Percentiles rank a stretch among this genome's conserved stretches.
Conservation (phyloP, 805 yeast species). For the Saccharomycopsis guyanensis region DNA sequence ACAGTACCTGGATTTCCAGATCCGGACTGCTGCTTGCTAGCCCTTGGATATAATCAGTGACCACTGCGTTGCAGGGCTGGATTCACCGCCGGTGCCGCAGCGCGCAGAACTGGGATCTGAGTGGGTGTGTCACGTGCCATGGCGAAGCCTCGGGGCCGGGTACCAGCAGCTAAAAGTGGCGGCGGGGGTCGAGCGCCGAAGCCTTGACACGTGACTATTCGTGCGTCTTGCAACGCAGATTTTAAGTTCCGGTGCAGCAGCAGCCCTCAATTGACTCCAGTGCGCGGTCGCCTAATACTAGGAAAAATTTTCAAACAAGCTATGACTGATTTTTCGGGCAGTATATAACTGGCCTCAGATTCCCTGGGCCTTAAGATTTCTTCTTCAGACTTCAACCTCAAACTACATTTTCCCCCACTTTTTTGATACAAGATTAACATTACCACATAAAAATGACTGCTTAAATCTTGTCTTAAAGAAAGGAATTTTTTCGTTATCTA, state of each 20-base stretch:
- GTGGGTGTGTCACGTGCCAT: not conserved
- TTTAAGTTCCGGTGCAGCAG: no score
- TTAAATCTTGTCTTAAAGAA: constrained; percentile 20
- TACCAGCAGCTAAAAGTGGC: no score
- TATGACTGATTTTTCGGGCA: not conserved
- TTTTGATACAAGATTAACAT: not conserved
- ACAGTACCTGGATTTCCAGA: not conserved
- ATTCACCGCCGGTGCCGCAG: not conserved
- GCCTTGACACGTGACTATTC: not conserved
- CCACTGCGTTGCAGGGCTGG: not conserved
- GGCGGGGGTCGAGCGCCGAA: no score
- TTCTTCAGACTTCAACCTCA: constrained; percentile 2
- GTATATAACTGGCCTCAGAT: not conserved
- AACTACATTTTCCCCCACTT: not conserved
- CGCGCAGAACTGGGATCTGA: not conserved
- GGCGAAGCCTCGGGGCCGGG: not conserved
- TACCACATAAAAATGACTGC: constrained; percentile 18
- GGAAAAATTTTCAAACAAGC: not conserved
- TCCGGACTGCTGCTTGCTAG: not conserved
- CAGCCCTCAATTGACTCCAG: no score
- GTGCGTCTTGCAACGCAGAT: not conserved
- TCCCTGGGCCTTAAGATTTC: not conserved
- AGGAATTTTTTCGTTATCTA: constrained; percentile 1
- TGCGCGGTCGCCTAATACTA: no score
- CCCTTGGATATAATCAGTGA: not conserved